A percentile compares a stretch with the other conserved stretches of the same genome.
Conservation (phyloP, 2,329 filamentous ascomycete species). For the Verticillium longisporum region DNA sequence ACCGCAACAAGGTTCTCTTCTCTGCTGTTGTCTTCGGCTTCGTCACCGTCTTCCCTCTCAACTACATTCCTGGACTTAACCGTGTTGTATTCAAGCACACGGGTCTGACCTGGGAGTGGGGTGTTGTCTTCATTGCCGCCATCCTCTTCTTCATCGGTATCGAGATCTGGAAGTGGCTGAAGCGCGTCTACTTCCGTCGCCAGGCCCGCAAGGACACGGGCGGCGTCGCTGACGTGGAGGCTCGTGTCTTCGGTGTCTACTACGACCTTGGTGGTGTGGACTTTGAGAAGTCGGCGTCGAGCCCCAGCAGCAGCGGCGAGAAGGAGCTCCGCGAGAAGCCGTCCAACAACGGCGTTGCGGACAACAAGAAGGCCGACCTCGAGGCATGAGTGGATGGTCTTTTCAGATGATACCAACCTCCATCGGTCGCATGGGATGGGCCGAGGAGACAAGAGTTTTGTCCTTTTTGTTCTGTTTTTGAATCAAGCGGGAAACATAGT, state of each 20-base stretch:
- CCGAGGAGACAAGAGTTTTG: not conserved
- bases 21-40: conserved; percentile 45
- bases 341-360: not conserved
- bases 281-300: not conserved
- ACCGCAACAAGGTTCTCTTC: conserved; percentile 67
- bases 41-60: conserved; percentile 38
- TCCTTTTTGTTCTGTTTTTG: not conserved
- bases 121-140: conserved; percentile 46
- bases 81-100: conserved; percentile 50
- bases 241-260: conserved; percentile 24
- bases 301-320: conserved; percentile 10
- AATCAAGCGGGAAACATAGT: not conserved
- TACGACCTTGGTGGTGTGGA: conserved; percentile 15
- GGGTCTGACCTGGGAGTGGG: conserved; percentile 56
- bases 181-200: conserved; percentile 36
- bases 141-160: conserved; percentile 51
- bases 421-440: not conserved
- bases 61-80: conserved; percentile 53
- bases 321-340: conserved; percentile 11
- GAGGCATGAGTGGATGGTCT: not conserved
- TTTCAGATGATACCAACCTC: conserved; percentile 1
- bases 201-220: conserved; percentile 14
- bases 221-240: conserved; percentile 20
- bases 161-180: conserved; percentile 52
- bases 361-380: conserved; percentile 1